Evolutionary conservation across 805 yeast species (phyloP), one percentile per base, ranked within the genome.

Genomic region (Starmerella gropengiesseri): DNA sequence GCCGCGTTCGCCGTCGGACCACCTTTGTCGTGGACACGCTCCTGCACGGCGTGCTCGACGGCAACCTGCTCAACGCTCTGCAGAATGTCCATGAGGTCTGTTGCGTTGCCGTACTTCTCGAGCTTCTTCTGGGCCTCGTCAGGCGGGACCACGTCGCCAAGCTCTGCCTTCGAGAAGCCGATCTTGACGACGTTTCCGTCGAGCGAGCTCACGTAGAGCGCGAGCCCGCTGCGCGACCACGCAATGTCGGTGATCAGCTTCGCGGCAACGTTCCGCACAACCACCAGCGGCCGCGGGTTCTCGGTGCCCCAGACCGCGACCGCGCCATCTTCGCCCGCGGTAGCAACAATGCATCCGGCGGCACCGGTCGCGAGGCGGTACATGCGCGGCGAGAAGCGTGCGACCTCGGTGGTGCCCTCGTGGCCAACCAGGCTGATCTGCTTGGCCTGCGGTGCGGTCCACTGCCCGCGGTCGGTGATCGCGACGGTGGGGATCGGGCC

Each of bases 241-340:
- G 83, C 71, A 37, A 89, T 64, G 60, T 89, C 98, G 0, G 95
- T 85, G 23, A 91, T 79, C 0, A 95, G 72, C 51, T 81, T 84
- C 29, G 69, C 66, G 3, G 81, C 73, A 13, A 89, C 70, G 49
- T 87, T 93, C 31, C 74, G 74, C 1, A 87, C 83, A 7, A 86
- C 83, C 11, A 82, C 70, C 37, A 91, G 60, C 1, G 98, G 97
- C 38, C 83, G 69, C 4, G 86, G 73, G 40, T 69, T 70, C 2
- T 73, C 62, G 0, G 95, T 89, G 55, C 77, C 78, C 98, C 98
- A 89, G 5, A 89, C 67, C 0, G 86, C 94, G 29, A 91, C 61
- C 1, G 86, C 73, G 55, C 83, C 77, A 61, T 89, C 98, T 61
- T 89, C 97, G 9, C 97, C 97, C 12, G 89, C 95, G 22, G 95